Base-by-base conservation (phyloP, 495 filamentous ascomycete species). In the Podospora bellae-mahoneyi region DNA sequence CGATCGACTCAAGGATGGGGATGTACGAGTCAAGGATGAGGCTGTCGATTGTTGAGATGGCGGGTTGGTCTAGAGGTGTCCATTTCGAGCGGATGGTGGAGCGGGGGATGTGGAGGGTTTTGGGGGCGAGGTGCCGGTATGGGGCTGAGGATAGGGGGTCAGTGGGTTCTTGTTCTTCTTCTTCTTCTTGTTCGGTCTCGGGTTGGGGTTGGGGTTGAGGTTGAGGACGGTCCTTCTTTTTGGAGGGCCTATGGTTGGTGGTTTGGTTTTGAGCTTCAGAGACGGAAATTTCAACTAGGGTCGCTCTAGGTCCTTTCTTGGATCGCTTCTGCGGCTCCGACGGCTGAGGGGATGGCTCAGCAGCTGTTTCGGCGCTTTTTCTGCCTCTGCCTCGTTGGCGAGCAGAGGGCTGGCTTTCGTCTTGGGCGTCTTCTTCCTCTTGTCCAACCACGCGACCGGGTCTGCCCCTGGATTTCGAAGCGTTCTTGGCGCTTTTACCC, bases 51-150 rank as follows among this genome's bases (percentile, higher is more conserved):
- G 75, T 77, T 19, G 71, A 58, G 61, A 84, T 67, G 58, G 82
- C 77, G 16, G 77, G 70, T 0, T 69, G 59, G 6, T 79, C 76
- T 19, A 84, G 79, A 7, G 79, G 67, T 13, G 72, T 71, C 82
- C 82, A 84, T 66, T 82, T 83, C n/a, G 78, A 69, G 27, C 78
- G 67, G 69, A 84, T 80, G 58, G 78, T 75, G 13, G 81, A 70
- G 26, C 75, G 80, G 18, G 79, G 75, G 20, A 84, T 76, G 16
- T 74, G 73, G 55, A 76, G 80, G 6, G 79, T 79, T 57, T 71
- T 77, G n/a, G 81, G 68, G 6, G 76, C 65, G 23, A 84, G 74
- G 57, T 82, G 79, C 27, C 74, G 75, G 65, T 81, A 81, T 26
- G 74, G 75, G 23, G 68, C 48, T 3, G 30, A 9, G 0, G 64